Conservation (phyloP, 352 stramenopile species). For the Plasmopara viticola region DNA sequence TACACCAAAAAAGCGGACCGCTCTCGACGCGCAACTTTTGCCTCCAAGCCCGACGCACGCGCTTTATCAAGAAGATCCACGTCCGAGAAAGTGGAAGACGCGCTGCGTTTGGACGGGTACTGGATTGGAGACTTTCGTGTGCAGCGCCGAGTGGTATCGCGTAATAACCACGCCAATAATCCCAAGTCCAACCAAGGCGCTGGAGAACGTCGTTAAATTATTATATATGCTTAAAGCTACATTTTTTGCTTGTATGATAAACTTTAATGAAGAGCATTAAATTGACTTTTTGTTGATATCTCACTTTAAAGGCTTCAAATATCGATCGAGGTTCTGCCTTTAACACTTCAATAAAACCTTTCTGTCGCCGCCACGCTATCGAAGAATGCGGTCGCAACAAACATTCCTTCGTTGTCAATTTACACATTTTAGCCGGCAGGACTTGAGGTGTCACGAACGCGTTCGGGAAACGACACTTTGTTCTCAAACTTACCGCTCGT, state of each 20-base stretch:
- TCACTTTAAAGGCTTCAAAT: constrained; percentile 7
- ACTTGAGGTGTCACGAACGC: no score
- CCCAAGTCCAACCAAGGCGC: no score
- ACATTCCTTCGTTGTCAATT: not conserved
- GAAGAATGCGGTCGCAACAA: constrained; percentile 2
- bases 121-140: constrained; percentile 71
- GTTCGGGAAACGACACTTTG: not conserved
- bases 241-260: constrained; percentile 7
- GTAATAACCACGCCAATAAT: constrained; percentile 18
- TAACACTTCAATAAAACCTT: constrained; percentile 48
- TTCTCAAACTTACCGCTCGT: not conserved
- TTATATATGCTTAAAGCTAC: constrained; percentile 9
- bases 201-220: constrained; percentile 23
- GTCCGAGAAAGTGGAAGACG: constrained; percentile 44
- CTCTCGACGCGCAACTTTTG: constrained; percentile 22
- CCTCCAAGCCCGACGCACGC: constrained; percentile 28
- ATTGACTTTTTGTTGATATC: constrained; percentile 27
- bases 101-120: constrained; percentile 61
- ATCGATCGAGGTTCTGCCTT: constrained; percentile 29
- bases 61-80: constrained; percentile 25
- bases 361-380: constrained; percentile 32
- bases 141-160: constrained; percentile 35
- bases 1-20: constrained; percentile 14
- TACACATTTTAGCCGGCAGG: not conserved
- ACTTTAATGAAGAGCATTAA: constrained; percentile 14